Percentiles rank a stretch among this genome's conserved stretches.
Evolutionary conservation across 2,329 filamentous ascomycete genomes (phyloP).

Genomic region (Zymoseptoria pseudotritici): DNA sequence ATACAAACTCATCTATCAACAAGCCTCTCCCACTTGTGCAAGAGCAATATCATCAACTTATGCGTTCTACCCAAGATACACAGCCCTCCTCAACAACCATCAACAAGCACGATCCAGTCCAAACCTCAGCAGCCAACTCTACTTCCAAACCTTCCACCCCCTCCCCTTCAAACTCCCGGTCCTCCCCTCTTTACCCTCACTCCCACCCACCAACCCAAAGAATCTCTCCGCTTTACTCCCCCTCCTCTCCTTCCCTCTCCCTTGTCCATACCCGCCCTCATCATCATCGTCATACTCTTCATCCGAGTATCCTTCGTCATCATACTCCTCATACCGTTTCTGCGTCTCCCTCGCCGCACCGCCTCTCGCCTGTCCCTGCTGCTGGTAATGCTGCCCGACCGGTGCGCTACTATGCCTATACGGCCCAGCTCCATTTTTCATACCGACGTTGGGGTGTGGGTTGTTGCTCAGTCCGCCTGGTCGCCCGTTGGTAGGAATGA

Average conservation of each 20-base stretch:
- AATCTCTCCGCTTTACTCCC: conserved; percentile 28
- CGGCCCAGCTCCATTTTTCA: conserved; percentile 4
- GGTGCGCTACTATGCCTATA: conserved; percentile 5
- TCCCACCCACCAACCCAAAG: conserved; percentile 20
- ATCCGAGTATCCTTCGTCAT: conserved; percentile 13
- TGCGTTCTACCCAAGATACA: neutral
- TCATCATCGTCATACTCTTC: conserved; percentile 23
- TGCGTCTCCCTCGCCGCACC: neutral
- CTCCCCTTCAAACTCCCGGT: conserved; percentile 28
- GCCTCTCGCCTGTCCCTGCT: neutral
- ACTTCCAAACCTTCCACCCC: conserved; percentile 24
- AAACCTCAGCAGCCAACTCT: neutral
- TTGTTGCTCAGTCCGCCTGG: neutral
- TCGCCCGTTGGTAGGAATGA: conserved; percentile 14
- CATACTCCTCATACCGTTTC: neutral
- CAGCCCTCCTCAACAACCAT: no score
- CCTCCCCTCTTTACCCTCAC: conserved; percentile 4
- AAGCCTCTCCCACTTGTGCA: no score
- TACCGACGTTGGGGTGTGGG: conserved; percentile 7
- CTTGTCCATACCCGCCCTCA: conserved; percentile 4
- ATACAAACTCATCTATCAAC: no score
- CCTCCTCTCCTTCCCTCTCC: conserved; percentile 12
- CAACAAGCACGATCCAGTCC: no score
- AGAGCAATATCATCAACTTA: no score
- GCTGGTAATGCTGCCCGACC: neutral